Percentiles rank a stretch among this genome's conserved stretches.
Evolutionary conservation across 352 stramenopile genomes (phyloP).

Genomic region (Pythium folliculosum): DNA sequence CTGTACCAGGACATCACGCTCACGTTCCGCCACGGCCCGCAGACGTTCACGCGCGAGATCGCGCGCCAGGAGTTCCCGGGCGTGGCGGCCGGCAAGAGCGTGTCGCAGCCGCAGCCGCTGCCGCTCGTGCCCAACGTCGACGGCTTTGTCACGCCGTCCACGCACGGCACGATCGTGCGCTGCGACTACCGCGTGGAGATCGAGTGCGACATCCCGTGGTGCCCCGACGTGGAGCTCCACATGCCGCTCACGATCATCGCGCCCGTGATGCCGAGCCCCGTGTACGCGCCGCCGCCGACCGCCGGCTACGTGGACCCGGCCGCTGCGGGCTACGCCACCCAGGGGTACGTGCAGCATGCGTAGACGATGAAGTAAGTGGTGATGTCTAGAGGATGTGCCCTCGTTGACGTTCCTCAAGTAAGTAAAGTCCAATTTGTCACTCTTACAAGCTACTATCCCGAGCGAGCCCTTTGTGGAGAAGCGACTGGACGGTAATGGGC

Average conservation of each 20-base stretch:
- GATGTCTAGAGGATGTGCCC: neutral
- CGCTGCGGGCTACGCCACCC: conserved; percentile 4
- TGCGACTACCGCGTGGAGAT: conserved; percentile 65
- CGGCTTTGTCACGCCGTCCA: conserved; percentile 46
- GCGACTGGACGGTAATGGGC: conserved; percentile 8
- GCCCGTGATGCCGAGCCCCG: conserved; percentile 20
- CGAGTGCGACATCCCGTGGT: conserved; percentile 71
- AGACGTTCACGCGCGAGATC: conserved; percentile 46
- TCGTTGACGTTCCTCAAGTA: neutral
- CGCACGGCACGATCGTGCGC: conserved; percentile 45
- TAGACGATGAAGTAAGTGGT: neutral
- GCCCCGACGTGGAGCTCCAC: conserved; percentile 55
- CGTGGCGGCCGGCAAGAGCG: conserved; percentile 34
- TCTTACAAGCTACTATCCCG: conserved; percentile 9
- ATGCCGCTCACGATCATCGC: conserved; percentile 60
- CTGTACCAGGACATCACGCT: conserved; percentile 63
- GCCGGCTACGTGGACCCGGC: conserved; percentile 23
- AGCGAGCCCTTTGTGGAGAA: neutral
- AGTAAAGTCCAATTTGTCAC: neutral
- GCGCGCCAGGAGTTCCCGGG: conserved; percentile 48
- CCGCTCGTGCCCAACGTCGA: conserved; percentile 35
- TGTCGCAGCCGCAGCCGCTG: conserved; percentile 57
- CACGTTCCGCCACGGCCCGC: conserved; percentile 30
- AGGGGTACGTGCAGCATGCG: conserved; percentile 23
- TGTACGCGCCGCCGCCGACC: conserved; percentile 24